These are phyloP conservation scores for Candolleomyces eurysporus DNA, from an alignment of 768 basidiomycete species.

Conservation along the genomic window DNA sequence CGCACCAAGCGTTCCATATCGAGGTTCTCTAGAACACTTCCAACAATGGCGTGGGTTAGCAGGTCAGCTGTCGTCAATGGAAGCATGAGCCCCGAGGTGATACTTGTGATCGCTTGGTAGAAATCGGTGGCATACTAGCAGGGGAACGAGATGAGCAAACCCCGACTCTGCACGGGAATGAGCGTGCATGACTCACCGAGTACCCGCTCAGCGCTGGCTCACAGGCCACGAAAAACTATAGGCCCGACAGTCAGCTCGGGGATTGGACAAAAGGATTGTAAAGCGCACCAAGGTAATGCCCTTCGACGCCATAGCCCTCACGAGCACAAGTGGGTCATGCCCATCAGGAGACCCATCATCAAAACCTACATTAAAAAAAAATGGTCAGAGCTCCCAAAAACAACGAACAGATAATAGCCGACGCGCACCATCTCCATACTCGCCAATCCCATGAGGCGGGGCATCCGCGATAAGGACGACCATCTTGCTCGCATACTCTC, in stretches of 20 bases:
- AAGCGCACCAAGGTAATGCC: constrained; percentile 87
- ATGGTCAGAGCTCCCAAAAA: neutral
- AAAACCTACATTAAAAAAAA: constrained; percentile 56
- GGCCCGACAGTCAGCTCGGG: constrained; percentile 11
- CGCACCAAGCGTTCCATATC: constrained; percentile 97
- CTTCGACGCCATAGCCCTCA: constrained; percentile 82
- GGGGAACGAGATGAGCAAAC: neutral
- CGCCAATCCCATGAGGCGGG: constrained; percentile 95
- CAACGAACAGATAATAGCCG: neutral
- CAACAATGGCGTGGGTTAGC: constrained; percentile 93
- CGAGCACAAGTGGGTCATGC: constrained; percentile 84
- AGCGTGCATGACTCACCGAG: constrained; percentile 50
- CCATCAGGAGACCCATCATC: constrained; percentile 95
- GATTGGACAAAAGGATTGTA: neutral
- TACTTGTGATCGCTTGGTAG: constrained; percentile 87
- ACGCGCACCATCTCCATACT: constrained; percentile 86
- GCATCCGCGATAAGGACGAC: constrained; percentile 96
- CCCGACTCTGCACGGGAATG: neutral
- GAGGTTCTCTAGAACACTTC: constrained; percentile 93
- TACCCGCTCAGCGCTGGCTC: constrained; percentile 95
- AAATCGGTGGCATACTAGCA: constrained; percentile 87
- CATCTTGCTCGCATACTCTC: constrained; percentile 88
- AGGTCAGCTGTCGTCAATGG: constrained; percentile 94
- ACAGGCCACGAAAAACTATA: constrained; percentile 97
- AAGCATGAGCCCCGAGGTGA: constrained; percentile 95